These are phyloP conservation scores for Umbelopsis sp. DNA, from an alignment of 192 early-diverging fungal genomes.

Conservation along the genomic window DNA sequence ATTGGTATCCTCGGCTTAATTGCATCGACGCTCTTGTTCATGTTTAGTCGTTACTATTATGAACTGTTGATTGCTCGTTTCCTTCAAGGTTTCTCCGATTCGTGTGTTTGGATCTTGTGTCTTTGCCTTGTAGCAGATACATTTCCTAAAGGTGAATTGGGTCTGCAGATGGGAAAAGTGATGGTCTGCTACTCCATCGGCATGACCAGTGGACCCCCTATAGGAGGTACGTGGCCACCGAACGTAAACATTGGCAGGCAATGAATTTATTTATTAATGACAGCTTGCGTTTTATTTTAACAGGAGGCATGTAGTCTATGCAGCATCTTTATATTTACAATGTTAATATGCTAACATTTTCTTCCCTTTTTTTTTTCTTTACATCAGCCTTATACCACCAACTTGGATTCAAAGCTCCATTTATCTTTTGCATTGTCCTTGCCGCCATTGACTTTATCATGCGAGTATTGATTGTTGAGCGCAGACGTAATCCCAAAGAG, in stretches of 20 bases:
- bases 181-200: constrained; percentile 45
- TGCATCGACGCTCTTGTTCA: constrained; percentile 18
- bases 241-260: background rate
- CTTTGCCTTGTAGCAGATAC: constrained; percentile 42
- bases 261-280: no score
- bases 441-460: constrained; percentile 41
- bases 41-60: constrained; percentile 33
- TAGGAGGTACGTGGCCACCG: constrained; percentile 31
- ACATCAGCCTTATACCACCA: constrained; percentile 37
- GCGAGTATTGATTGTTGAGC: constrained; percentile 44
- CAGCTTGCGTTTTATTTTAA: background rate
- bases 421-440: constrained; percentile 43
- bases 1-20: constrained; percentile 30
- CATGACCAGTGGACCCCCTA: constrained; percentile 44
- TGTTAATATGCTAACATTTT: background rate
- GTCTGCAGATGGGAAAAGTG: constrained; percentile 48
- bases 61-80: constrained; percentile 21
- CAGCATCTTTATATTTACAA: no score
- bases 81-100: constrained; percentile 23
- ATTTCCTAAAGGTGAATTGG: constrained; percentile 40
- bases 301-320: background rate
- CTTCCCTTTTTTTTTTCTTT: no score
- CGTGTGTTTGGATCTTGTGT: constrained; percentile 35
- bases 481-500: constrained; percentile 29
- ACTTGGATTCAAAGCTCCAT: constrained; percentile 43